Evolutionary conservation across 208 protist genomes (phyloP).

Genomic region (Trypanosoma melophagium): DNA sequence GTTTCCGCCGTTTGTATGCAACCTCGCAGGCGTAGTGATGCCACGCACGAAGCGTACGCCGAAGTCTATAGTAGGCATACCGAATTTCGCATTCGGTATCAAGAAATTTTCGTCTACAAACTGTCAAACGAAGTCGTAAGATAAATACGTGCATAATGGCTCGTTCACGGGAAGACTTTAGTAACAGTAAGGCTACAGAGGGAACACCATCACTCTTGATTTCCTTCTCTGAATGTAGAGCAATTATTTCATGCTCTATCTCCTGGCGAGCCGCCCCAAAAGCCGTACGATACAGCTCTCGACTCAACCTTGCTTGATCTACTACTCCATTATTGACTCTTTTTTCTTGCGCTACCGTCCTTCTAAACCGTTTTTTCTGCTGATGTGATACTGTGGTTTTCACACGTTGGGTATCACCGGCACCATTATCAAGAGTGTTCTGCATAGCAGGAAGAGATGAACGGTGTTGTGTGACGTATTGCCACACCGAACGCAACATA

Average conservation of each 20-base stretch:
- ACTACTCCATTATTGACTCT: neutral
- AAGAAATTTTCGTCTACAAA: conserved; percentile 27
- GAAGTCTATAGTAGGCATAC: conserved; percentile 57
- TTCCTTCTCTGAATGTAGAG: neutral
- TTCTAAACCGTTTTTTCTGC: neutral
- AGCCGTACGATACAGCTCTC: conserved; percentile 19
- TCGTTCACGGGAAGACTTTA: conserved; percentile 52
- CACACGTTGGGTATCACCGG: neutral
- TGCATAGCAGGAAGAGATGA: conserved; percentile 6
- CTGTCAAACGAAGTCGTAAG: conserved; percentile 53
- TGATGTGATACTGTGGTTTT: neutral
- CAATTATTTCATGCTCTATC: neutral
- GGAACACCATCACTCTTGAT: conserved; percentile 7
- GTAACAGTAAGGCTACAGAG: conserved; percentile 67
- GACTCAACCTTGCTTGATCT: conserved; percentile 27
- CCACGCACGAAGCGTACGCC: conserved; percentile 47
- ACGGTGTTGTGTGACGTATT: conserved; percentile 38
- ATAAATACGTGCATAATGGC: conserved; percentile 60
- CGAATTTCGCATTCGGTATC: conserved; percentile 50
- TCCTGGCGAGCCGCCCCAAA: conserved; percentile 23
- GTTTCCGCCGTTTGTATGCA: neutral
- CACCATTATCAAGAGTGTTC: neutral
- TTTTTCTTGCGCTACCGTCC: neutral
- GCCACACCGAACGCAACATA: conserved; percentile 63
- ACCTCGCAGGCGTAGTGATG: neutral